Conservation (phyloP, 352 stramenopile species). For the Globisporangium yorkense region DNA sequence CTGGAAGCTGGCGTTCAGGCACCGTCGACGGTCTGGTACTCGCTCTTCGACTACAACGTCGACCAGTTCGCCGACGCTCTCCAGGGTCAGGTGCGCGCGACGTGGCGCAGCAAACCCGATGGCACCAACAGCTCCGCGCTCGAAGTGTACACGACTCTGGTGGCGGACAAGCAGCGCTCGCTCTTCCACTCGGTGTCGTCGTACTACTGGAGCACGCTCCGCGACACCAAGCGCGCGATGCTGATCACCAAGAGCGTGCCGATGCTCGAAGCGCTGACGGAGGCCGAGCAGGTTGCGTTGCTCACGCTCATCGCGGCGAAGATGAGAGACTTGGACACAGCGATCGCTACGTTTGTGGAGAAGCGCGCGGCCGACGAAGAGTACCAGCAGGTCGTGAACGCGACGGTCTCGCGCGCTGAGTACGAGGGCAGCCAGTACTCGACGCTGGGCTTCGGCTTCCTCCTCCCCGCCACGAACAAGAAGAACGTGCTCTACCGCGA, state of each 20-base stretch:
- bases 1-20: conserved; percentile 38
- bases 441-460: conserved; percentile 49
- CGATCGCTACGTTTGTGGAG: conserved; percentile 23
- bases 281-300: conserved; percentile 29
- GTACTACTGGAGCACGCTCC: conserved; percentile 36
- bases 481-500: conserved; percentile 50
- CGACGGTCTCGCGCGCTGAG: conserved; percentile 20
- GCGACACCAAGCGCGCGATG: conserved; percentile 24
- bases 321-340: conserved; percentile 21
- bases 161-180: conserved; percentile 14
- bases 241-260: conserved; percentile 15
- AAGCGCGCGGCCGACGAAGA: conserved; percentile 24
- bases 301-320: conserved; percentile 16
- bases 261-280: conserved; percentile 23
- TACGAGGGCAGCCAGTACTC: conserved; percentile 55
- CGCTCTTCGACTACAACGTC: conserved; percentile 32
- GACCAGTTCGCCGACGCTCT: conserved; percentile 57
- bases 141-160: conserved; percentile 30
- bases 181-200: conserved; percentile 27
- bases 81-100: conserved; percentile 32
- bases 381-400: conserved; percentile 33
- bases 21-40: conserved; percentile 62
- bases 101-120: conserved; percentile 9
- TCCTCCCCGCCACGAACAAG: conserved; percentile 46
- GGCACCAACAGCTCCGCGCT: conserved; percentile 13